Evolutionary conservation across 345 rosid genomes (phyloP), one percentile per base, ranked within the genome.

Genomic region (Kernera saxatilis): DNA sequence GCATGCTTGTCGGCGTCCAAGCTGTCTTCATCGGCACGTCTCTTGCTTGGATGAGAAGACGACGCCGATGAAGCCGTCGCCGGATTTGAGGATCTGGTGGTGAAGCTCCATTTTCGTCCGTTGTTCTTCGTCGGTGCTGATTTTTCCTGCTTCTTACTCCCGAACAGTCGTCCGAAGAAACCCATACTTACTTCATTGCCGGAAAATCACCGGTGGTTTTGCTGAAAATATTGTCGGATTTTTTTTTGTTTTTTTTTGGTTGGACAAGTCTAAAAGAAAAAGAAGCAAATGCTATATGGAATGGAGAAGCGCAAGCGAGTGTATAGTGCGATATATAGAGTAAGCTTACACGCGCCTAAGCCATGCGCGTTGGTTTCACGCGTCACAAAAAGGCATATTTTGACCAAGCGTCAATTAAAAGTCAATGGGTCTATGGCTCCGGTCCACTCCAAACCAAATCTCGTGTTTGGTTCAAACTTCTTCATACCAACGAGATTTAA

Each of bases 1-100:
- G 99, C 98, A 49, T 87, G 97, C 76, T 85, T 83, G 75, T 80
- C 82, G 23, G 89, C 80, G 67, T 92, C 91, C 60, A 81, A 86
- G 32, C 53, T 67, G 22, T 77, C 71, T 63, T 56, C 72, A 1
- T 45, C 62, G 5, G 41, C 57, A 36, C 61, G 54, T 33, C 49
- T 43, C 50, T 33, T 65, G 70, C 72, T 57, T 49, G 71, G 41
- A 35, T 49, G 72, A 41, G 81, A 63, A 37, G 70, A 62, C 30
- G 72, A 40, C 21, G 51, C 9, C 32, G 67, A 43, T 26, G 32
- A 26, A 61, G 37, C 67, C 37, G 61, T 74, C 45, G 78, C 64
- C 26, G 79, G 62, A 64, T 82, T 71, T 62, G 77, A 81, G 64
- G 96, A 85, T 79, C 85, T 84, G 25, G 78, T 43, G 63, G 79